Evolutionary conservation across 495 filamentous ascomycete genomes (phyloP).

Genomic region (Pseudevernia furfuracea): DNA sequence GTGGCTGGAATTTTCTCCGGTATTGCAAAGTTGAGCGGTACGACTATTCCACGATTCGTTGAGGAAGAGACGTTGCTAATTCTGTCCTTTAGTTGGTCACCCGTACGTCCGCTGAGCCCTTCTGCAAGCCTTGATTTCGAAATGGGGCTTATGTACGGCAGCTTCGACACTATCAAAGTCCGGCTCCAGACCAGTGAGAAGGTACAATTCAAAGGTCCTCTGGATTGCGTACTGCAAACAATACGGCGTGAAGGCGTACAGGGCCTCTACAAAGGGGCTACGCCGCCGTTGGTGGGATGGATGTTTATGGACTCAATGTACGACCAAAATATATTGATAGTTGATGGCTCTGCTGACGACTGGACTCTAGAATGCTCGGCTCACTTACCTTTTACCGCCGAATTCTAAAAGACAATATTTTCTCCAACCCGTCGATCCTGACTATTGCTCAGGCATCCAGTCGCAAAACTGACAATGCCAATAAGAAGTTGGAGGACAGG

Average conservation of each 20-base stretch:
- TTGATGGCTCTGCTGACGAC: background rate
- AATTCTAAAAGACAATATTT: slow-evolving; percentile 69
- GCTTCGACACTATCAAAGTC: slow-evolving; percentile 94
- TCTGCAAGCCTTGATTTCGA: slow-evolving; percentile 32
- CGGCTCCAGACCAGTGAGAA: slow-evolving; percentile 80
- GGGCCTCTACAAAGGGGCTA: slow-evolving; percentile 84
- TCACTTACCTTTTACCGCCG: slow-evolving; percentile 83
- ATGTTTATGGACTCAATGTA: slow-evolving; percentile 94
- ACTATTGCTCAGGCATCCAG: slow-evolving; percentile 22
- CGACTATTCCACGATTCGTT: slow-evolving; percentile 23
- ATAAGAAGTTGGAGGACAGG: slow-evolving; percentile 33
- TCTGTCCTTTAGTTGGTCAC: slow-evolving; percentile 49
- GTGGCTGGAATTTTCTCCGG: slow-evolving; percentile 91
- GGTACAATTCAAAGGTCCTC: slow-evolving; percentile 70
- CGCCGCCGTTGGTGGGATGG: slow-evolving; percentile 88
- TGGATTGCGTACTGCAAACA: slow-evolving; percentile 82
- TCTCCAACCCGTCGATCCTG: slow-evolving; percentile 49
- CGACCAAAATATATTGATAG: slow-evolving; percentile 2
- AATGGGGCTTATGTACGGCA: slow-evolving; percentile 34
- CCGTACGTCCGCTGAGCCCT: slow-evolving; percentile 40
- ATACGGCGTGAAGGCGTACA: slow-evolving; percentile 65
- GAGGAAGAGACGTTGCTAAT: background rate
- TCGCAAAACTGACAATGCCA: slow-evolving; percentile 10
- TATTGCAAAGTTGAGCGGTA: slow-evolving; percentile 81
- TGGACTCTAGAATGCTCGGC: slow-evolving; percentile 64